Evolutionary conservation across 2,329 filamentous ascomycete species (phyloP), one percentile per base, ranked within the genome.

Genomic region (Myriosclerotinia scirpicola): DNA sequence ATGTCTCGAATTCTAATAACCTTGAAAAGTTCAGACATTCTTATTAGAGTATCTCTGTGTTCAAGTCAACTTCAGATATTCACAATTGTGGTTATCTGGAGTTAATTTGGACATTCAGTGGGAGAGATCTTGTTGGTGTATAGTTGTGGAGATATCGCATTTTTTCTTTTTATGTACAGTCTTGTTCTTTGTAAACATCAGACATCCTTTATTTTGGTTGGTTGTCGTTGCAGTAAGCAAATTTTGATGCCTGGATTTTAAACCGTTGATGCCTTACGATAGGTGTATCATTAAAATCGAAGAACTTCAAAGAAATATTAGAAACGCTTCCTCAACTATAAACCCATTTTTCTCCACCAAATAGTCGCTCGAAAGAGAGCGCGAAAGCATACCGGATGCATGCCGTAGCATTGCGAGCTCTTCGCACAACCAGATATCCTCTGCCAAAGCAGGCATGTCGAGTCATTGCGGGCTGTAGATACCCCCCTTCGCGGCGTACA

Each of bases 371-470:
- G 15, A 59, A n/a, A 48, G 34, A 52, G 70, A 71, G 74, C 74
- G 69, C 69, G 70, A 71, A 68, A 20, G 36, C 40, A 54, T 71
- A 53, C 72, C 72, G 75, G 68, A 77, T 77, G 76, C 75, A 76
- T 72, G 71, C 73, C 54, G 70, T 71, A 73, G 70, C 71, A 68
- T 65, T 74, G 53, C 67, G 70, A 67, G 73, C 68, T 59, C 65
- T 76, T 67, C 72, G 74, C 53, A 74, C 71, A 70, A 71, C 71
- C 67, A 69, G 68, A 22, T 68, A 68, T 70, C 71, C 73, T 56
- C 67, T 72, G 61, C 68, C 69, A 60, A 71, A 72, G 67, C 64
- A 68, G 59, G 67, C 72, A 55, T 76, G 75, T 69, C 75, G 75
- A 68, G 71, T 73, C 44, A 66, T 76, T 55, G 72, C 69, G 38